These are phyloP conservation scores for Pythium volutum DNA, from an alignment of 352 stramenopile species.

Conservation along the genomic window DNA sequence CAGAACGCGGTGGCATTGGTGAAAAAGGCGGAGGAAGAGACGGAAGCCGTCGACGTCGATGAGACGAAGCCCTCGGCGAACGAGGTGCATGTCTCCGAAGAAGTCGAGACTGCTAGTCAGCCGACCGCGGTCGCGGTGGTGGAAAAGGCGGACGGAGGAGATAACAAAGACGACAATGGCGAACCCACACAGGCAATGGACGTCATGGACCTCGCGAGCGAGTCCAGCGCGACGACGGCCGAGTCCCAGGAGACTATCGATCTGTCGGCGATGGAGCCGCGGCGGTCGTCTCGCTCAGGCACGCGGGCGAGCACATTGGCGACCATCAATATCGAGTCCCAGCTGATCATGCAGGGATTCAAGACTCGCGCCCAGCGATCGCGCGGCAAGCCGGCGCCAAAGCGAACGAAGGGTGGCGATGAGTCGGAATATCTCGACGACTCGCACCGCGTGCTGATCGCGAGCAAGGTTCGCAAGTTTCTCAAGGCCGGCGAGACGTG, in stretches of 20 bases:
- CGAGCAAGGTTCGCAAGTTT: slow-evolving; percentile 43
- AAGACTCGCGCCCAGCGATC: slow-evolving; percentile 8
- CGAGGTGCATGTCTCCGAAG: no score
- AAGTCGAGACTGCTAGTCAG: no score
- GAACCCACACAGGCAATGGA: not conserved
- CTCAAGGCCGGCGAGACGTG: slow-evolving; percentile 29
- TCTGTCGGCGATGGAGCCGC: slow-evolving; percentile 20
- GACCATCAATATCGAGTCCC: slow-evolving; percentile 44
- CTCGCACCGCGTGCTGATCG: slow-evolving; percentile 42
- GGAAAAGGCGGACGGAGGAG: not conserved
- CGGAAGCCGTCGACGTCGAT: no score
- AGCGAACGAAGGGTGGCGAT: slow-evolving; percentile 22
- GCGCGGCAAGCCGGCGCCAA: not conserved
- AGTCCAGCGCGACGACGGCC: slow-evolving; percentile 15
- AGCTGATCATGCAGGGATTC: slow-evolving; percentile 22
- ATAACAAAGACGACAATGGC: not conserved
- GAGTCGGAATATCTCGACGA: slow-evolving; percentile 72
- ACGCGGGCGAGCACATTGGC: slow-evolving; percentile 59
- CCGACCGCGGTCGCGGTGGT: not conserved
- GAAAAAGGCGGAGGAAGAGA: no score
- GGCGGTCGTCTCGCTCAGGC: slow-evolving; percentile 51
- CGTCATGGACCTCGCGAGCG: slow-evolving; percentile 15
- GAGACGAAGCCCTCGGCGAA: no score
- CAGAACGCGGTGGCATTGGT: not conserved
- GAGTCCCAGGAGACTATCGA: slow-evolving; percentile 15